Base-by-base conservation (phyloP, 2,329 filamentous ascomycete genomes). In the Aspergillus uvarum region DNA sequence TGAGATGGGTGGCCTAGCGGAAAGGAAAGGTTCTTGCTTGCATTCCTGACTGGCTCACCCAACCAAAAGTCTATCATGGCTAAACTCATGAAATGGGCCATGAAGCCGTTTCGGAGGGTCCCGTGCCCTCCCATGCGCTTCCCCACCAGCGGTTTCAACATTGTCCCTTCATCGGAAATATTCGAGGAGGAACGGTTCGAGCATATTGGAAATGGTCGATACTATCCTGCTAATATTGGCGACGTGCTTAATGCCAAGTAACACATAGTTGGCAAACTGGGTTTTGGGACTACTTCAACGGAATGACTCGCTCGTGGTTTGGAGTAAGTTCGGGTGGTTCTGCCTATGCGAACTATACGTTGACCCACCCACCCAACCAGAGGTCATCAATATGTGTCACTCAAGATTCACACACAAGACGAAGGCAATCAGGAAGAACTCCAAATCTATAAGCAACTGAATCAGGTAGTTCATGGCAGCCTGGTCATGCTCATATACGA, bases 291-390 rank as follows among this genome's bases (percentile, higher is more conserved):
- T 42, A 66, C 64, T 42, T 73, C 67, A 5, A 74, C 69, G 1
- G 67, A 67, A 54, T 75, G 71, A 71, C 69, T 74, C 19, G 67
- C 67, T 53, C 63, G 64, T 47, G 68, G 72, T 64, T 60, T 72
- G 42, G 42, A 65, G 70, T 70, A 62, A 58, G 64, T 68, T 52
- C 5, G 26, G 5, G 26, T 7, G 6, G n/a, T 42, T 29, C 56
- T 22, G 61, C 57, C 24, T 26, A 47, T 22, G 22, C 22, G 22
- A 6, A 60, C 54, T 58, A 19, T 38, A 47, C 54, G 19, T 62
- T 19, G 29, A 51, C 24, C 32, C 21, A 47, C 59, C 65, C 58
- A 67, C 21, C 14, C 19, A 61, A 58, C 22, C 44, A 71, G 67
- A 57, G 59, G 47, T 8, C 65, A 66, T 67, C 56, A 48, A 56